phyloP scores from a whole-genome alignment of 2,329 filamentous ascomycete species.

The Arthrobotrys sinensis region DNA sequence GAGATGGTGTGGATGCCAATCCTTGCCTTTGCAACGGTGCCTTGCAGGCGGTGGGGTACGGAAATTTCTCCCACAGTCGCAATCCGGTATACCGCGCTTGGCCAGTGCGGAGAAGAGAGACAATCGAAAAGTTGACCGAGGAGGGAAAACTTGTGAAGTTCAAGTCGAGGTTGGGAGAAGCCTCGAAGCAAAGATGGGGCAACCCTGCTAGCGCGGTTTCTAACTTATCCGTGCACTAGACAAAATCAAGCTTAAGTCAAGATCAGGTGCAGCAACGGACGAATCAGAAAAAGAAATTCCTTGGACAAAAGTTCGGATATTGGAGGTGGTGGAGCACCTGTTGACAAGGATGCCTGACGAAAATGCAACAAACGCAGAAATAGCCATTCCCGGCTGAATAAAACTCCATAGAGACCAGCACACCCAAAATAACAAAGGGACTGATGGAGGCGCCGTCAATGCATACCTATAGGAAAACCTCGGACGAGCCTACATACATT shows the following conservation, averaged over 20 bases:
- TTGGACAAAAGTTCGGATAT: slow-evolving; percentile 40
- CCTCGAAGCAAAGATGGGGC: slow-evolving; percentile 7
- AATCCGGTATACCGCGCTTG: slow-evolving; percentile 55
- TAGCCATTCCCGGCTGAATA: slow-evolving; percentile 60
- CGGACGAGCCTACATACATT: slow-evolving; percentile 28
- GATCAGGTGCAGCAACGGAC: slow-evolving; percentile 42
- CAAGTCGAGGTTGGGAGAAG: slow-evolving; percentile 17
- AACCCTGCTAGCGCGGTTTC: slow-evolving; percentile 53
- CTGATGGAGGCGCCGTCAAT: slow-evolving; percentile 37
- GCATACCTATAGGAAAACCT: slow-evolving; percentile 22
- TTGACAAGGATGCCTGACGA: slow-evolving; percentile 44
- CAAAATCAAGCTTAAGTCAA: slow-evolving; percentile 44
- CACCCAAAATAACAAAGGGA: slow-evolving; percentile 59
- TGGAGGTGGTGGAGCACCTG: slow-evolving; percentile 37
- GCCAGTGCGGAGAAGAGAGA: slow-evolving; percentile 54
- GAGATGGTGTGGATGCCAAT: slow-evolving; percentile 47
- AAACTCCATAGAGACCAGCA: slow-evolving; percentile 23
- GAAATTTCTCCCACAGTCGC: slow-evolving; percentile 60
- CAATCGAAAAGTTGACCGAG: slow-evolving; percentile 29
- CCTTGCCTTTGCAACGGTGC: slow-evolving; percentile 58
- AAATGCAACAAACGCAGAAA: slow-evolving; percentile 59
- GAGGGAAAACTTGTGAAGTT: slow-evolving; percentile 31
- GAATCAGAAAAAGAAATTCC: slow-evolving; percentile 31
- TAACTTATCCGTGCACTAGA: slow-evolving; percentile 53
- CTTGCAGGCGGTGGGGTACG: slow-evolving; percentile 59